phyloP scores from a whole-genome alignment of 1,139 yeast genomes.

The Pichia sp. region DNA sequence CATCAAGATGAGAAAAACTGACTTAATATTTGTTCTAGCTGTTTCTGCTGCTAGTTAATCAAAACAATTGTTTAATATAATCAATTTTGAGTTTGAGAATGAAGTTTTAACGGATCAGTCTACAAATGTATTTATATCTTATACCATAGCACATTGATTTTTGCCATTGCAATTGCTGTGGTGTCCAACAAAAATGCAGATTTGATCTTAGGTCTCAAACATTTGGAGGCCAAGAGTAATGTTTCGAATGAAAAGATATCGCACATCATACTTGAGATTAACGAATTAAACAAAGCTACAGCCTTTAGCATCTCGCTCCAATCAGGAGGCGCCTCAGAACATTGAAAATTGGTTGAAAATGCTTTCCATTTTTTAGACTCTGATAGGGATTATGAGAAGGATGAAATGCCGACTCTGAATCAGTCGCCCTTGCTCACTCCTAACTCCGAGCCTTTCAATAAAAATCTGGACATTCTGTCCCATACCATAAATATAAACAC shows the following conservation, averaged over 20 bases:
- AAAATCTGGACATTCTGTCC: neutral
- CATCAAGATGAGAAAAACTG: neutral
- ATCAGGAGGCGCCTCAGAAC: neutral
- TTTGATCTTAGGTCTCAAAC: neutral
- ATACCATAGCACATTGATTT: neutral
- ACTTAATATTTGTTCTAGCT: neutral
- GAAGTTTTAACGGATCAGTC: neutral
- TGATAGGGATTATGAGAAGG: neutral
- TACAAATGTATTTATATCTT: neutral
- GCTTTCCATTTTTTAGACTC: neutral
- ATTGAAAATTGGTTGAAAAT: neutral
- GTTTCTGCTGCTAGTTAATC: conserved; percentile 1
- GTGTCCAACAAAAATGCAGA: neutral
- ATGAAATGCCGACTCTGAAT: neutral
- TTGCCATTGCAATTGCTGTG: conserved; percentile 1
- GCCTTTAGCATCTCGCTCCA: neutral
- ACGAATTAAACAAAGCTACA: neutral
- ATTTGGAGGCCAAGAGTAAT: neutral
- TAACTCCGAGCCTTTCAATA: neutral
- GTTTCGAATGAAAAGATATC: neutral
- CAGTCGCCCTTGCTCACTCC: neutral
- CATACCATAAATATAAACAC: neutral
- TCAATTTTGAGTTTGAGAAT: neutral
- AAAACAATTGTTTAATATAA: neutral
- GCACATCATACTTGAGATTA: neutral